Evolutionary conservation across 345 rosid genomes (phyloP).

Genomic region (Physaria fendleri): DNA sequence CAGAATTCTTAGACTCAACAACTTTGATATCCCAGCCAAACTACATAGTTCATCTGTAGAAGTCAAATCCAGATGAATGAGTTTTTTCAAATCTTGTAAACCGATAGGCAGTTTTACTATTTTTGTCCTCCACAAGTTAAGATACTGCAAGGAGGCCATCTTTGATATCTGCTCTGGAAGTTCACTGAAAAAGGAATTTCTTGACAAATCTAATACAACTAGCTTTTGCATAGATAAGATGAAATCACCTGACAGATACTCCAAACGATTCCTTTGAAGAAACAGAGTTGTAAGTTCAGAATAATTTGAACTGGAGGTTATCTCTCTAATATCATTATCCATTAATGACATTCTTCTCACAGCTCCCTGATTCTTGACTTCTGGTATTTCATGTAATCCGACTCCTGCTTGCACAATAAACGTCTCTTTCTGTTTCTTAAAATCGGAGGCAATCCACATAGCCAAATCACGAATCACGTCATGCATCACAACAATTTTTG

Average conservation of each 20-base stretch:
- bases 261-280: accelerated
- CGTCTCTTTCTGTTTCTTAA: background rate
- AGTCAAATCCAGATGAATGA: too few species aligned
- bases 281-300: conserved; percentile 18
- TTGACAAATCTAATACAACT: background rate
- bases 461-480: background rate
- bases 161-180: conserved; percentile 11
- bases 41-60: too few species aligned
- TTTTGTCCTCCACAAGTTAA: background rate
- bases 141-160: conserved; percentile 16
- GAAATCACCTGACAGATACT: background rate
- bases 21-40: too few species aligned
- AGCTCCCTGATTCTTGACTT: background rate
- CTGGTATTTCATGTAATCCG: background rate
- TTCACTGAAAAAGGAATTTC: background rate
- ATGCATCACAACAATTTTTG: background rate
- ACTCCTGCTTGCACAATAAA: background rate
- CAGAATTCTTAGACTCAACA: too few species aligned
- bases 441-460: background rate
- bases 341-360: conserved; percentile 15
- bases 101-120: background rate
- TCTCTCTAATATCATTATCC: conserved; percentile 8
- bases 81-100: background rate
- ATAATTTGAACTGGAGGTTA: background rate
- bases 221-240: background rate